Percentiles rank a stretch among this genome's conserved stretches.
These are phyloP conservation scores for Ashbya aceris DNA, from an alignment of 1,139 yeast genomes.

Conservation along the genomic window DNA sequence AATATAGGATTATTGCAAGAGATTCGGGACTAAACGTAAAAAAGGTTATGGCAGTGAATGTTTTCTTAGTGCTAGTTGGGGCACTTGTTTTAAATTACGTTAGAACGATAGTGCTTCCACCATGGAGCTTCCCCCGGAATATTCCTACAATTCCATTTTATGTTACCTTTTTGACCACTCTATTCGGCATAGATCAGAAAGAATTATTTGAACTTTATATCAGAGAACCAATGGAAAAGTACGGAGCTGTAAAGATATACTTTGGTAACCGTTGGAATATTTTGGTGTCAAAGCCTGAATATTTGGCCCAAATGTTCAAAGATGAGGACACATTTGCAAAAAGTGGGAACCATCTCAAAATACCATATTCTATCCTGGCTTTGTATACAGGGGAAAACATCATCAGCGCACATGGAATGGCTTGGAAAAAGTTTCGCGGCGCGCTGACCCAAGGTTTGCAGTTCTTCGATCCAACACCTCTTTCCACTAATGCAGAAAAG, in stretches of 20 bases:
- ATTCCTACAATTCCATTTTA: slow-evolving; percentile 58
- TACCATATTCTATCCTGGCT: slow-evolving; percentile 48
- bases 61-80: no score
- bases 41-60: no score
- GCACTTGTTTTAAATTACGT: background rate
- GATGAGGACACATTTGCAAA: slow-evolving; percentile 45
- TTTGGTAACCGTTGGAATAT: slow-evolving; percentile 61
- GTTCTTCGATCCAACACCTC: slow-evolving; percentile 37
- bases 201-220: slow-evolving; percentile 38
- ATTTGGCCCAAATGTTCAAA: slow-evolving; percentile 38
- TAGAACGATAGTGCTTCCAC: slow-evolving; percentile 22
- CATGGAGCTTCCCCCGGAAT: slow-evolving; percentile 32
- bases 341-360: slow-evolving; percentile 53
- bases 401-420: slow-evolving; percentile 49
- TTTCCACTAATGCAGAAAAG: slow-evolving; percentile 32
- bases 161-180: slow-evolving; percentile 43
- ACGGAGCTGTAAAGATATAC: slow-evolving; percentile 53
- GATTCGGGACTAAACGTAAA: background rate
- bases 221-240: slow-evolving; percentile 35
- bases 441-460: slow-evolving; percentile 43
- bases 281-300: slow-evolving; percentile 42
- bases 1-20: background rate
- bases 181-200: slow-evolving; percentile 41
- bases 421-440: slow-evolving; percentile 45
- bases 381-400: slow-evolving; percentile 55